Evolutionary conservation across 805 yeast genomes (phyloP), one percentile per base, ranked within the genome.

Genomic region (Teunomyces aglyptinius): DNA sequence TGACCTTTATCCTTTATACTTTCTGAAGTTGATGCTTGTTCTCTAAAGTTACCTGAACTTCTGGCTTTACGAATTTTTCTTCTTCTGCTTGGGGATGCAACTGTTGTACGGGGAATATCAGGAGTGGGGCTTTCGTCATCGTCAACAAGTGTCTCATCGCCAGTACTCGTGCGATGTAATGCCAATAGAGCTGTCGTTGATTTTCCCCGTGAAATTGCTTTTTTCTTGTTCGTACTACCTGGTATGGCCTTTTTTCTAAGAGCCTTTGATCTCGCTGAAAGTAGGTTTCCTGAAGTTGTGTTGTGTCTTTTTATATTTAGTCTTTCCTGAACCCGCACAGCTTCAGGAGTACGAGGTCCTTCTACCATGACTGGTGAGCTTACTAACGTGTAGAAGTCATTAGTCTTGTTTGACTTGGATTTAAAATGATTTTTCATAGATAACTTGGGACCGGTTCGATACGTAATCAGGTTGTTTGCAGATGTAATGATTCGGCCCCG

Each of bases 401-500:
- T 27, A 7, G 20, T 4, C 11, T 27, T 20, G 10, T 12, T 15
- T 32, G 39, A 31, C 41, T 45, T 26, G 53, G 51, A 16, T 44
- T 47, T 29, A 42, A 47, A 3, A 43, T 35, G 20, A 22, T 20
- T 15, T 20, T 40, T 44, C 41, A 38, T 15, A 43, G 29, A 13
- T 33, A 45, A 19, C 34, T 41, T 38, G 7, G 31, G 4, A 8
- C 20, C 11, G n/a, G 12, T 15, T 10, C 18, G 15, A 43, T 45
- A 48, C 1, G 54, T 46, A 32, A 56, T 34, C 12, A 52, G 36
- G 29, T 55, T 56, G 15, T 46, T 56, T 2, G 59, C 55, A 13
- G 68, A 60, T 0, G 72, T 55, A 11, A 85, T 78, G 22, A 84
- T 68, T 50, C 85, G 71, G 5, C 87, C 83, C 52, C 89, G 75